Conservation (phyloP, 257 asterid species). For the Fraxinus quadrangulata region DNA sequence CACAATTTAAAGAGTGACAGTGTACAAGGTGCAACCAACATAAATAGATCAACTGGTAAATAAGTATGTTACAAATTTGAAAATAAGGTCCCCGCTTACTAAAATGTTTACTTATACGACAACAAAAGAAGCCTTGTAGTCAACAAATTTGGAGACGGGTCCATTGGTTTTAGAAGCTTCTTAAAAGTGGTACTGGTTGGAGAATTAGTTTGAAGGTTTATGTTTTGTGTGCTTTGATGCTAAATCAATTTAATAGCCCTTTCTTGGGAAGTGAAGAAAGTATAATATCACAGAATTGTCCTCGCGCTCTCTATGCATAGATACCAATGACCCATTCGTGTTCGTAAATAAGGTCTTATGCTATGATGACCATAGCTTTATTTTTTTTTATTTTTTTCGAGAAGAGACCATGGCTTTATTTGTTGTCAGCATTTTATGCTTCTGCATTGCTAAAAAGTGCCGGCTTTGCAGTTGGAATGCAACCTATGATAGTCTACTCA, state of each 20-base stretch:
- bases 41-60: background rate
- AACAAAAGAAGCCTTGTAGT: background rate
- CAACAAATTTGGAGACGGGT: background rate
- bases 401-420: background rate
- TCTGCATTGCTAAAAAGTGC: slow-evolving; percentile 26
- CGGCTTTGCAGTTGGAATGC: slow-evolving; percentile 56
- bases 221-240: background rate
- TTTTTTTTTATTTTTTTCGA: no score
- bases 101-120: background rate
- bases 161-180: background rate
- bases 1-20: background rate
- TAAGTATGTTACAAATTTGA: background rate
- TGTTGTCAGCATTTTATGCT: slow-evolving; percentile 29
- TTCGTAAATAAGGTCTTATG: background rate
- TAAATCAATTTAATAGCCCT: background rate
- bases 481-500: slow-evolving; percentile 50
- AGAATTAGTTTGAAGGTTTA: background rate
- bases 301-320: background rate
- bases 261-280: background rate
- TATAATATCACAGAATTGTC: background rate
- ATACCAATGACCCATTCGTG: background rate
- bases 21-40: background rate
- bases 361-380: no score
- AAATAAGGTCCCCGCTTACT: background rate
- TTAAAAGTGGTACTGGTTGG: background rate